Base-by-base conservation (phyloP, 306 rosid genomes). In the Vicia villosa region DNA sequence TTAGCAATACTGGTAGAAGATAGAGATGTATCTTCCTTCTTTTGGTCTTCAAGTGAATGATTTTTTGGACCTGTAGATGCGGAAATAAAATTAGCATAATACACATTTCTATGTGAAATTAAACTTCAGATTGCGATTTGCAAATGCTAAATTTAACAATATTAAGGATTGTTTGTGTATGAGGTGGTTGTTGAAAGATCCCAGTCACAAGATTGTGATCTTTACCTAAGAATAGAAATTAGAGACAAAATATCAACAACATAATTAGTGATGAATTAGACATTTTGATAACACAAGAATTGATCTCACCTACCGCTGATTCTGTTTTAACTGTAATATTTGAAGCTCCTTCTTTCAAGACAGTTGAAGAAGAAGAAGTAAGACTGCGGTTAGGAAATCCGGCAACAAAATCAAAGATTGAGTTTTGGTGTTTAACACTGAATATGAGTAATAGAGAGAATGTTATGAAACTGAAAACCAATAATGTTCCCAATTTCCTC, bases 381-480 rank as follows among this genome's bases (percentile, higher is more conserved):
- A 10, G 47, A 19, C 69, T 40, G 24, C 24, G 61, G 16, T 63
- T 69, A 45, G 83, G 45, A 38, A 74, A 71, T 8, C 46, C 63
- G 21, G 62, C 83, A 70, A 78, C 62, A 50, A 68, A 40, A 38
- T 73, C 21, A 2, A 43, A 50, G 34, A 54, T 17, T 9, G 80
- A 70, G 72, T 65, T 65, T 38, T 74, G 80, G 66, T 70, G 76
- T 11, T 17, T 57, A 10, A 82, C 64, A 49, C 60, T 69, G n/a
- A 78, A 12, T 2, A 58, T 64, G 65, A 74, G 3, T 15, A 77
- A 28, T 14, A 74, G 17, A 22, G 83, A 46, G 54, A 74, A 43
- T 15, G 59, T 4, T 22, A 78, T 59, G 58, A 45, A 60, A 57
- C 17, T 57, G 21, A 69, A 12, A 73, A 56, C n/a, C 56, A 71